Evolutionary conservation across 768 basidiomycete species (phyloP).

Genomic region (Dioszegia hungarica): DNA sequence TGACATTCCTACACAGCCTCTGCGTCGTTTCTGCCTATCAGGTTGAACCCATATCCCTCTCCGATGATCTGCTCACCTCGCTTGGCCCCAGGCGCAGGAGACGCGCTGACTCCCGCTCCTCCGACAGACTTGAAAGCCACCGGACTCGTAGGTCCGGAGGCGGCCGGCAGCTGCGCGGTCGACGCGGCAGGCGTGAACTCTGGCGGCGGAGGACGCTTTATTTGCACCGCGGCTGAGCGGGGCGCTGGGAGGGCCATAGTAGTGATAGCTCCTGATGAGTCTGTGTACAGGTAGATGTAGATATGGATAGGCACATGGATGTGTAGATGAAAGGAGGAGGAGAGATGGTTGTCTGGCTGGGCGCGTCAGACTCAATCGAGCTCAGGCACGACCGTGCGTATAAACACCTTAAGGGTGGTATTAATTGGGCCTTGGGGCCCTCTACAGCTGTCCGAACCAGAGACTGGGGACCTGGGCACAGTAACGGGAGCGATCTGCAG

Average conservation of each 20-base stretch:
- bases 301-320: neutral
- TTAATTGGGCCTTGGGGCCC: no score
- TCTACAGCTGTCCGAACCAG: no score
- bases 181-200: neutral
- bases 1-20: constrained; percentile 81
- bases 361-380: neutral
- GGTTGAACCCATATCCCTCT: constrained; percentile 10
- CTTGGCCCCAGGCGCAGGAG: neutral
- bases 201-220: constrained; percentile 22
- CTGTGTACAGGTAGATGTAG: neutral
- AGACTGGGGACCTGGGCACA: no score
- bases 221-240: constrained; percentile 40
- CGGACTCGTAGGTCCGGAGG: neutral
- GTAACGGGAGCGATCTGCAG: no score
- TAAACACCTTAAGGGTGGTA: no score
- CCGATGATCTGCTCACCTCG: neutral
- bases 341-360: neutral
- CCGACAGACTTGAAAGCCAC: neutral
- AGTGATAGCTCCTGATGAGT: no score
- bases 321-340: constrained; percentile 1
- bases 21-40: constrained; percentile 45
- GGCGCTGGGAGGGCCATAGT: constrained; percentile 20
- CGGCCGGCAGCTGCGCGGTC: neutral
- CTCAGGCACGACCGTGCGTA: neutral
- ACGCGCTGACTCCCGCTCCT: neutral